Percentiles rank a stretch among this genome's conserved stretches.
phyloP scores from a whole-genome alignment of 116 monocot genomes.

The Iris pallida region DNA sequence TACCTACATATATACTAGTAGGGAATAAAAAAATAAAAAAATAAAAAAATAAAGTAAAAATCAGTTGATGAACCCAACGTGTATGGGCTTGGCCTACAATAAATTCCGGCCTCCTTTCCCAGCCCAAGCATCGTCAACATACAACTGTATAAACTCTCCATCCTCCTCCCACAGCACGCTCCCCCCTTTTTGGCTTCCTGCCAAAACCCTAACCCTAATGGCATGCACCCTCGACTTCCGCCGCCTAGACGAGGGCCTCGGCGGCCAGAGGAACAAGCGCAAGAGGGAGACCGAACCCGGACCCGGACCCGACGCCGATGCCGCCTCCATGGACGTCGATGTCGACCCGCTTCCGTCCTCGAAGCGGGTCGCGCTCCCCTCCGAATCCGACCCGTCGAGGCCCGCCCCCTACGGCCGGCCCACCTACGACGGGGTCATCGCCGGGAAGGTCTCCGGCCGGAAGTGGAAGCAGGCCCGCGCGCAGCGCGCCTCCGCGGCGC shows the following conservation, averaged over 20 bases:
- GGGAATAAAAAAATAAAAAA: no score
- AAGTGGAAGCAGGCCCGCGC: constrained; percentile 83
- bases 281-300: constrained; percentile 48
- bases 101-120: no score
- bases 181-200: not conserved
- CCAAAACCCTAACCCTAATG: constrained; percentile 35
- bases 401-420: constrained; percentile 50
- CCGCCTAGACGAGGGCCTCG: constrained; percentile 84
- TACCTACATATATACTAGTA: no score
- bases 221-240: constrained; percentile 89
- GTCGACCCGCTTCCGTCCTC: constrained; percentile 18
- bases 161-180: no score
- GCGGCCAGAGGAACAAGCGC: constrained; percentile 73
- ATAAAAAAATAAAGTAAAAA: no score
- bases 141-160: no score
- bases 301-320: constrained; percentile 9
- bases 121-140: no score
- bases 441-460: constrained; percentile 75
- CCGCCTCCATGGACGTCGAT: constrained; percentile 51
- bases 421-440: constrained; percentile 85
- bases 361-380: constrained; percentile 44
- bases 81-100: no score
- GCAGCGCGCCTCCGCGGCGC: constrained; percentile 60
- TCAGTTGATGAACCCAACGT: no score
- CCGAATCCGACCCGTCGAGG: constrained; percentile 39